Percentiles rank a stretch among this genome's conserved stretches.
Evolutionary conservation across 2,329 filamentous ascomycete genomes (phyloP).

Genomic region (Cercospora sesami): DNA sequence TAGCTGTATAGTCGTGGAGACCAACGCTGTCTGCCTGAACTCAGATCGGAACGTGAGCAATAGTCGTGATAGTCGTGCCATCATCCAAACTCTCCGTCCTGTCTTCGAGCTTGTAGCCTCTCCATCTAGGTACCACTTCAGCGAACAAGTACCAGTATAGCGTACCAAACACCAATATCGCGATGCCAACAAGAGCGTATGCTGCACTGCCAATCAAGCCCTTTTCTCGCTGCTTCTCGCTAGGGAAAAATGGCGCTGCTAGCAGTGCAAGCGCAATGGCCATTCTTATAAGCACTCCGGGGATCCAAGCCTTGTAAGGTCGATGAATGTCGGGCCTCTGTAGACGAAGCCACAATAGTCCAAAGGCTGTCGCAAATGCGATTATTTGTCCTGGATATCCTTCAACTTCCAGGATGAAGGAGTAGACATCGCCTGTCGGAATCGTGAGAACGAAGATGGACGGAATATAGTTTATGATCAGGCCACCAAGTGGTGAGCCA

Average conservation of each 20-base stretch:
- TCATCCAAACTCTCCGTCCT: conserved; percentile 61
- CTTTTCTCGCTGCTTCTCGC: conserved; percentile 49
- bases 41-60: conserved; percentile 24
- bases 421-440: conserved; percentile 66
- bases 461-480: conserved; percentile 68
- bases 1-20: neutral
- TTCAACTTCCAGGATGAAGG: conserved; percentile 71
- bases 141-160: conserved; percentile 71
- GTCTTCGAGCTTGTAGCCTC: conserved; percentile 64
- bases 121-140: conserved; percentile 58
- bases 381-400: conserved; percentile 66
- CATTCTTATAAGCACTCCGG: conserved; percentile 59
- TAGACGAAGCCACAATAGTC: conserved; percentile 61
- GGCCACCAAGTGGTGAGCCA: conserved; percentile 64
- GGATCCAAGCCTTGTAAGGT: conserved; percentile 66
- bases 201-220: conserved; percentile 54
- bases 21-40: neutral
- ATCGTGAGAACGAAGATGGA: conserved; percentile 66
- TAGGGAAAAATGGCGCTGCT: conserved; percentile 62
- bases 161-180: conserved; percentile 57
- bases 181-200: conserved; percentile 54
- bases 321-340: conserved; percentile 60
- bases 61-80: conserved; percentile 64
- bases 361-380: conserved; percentile 57
- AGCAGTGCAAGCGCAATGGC: conserved; percentile 57